A percentile compares a stretch with the other conserved stretches of the same genome.
Evolutionary conservation across 176 grass and related monocot genomes (phyloP).

Genomic region (Otatea glauca): DNA sequence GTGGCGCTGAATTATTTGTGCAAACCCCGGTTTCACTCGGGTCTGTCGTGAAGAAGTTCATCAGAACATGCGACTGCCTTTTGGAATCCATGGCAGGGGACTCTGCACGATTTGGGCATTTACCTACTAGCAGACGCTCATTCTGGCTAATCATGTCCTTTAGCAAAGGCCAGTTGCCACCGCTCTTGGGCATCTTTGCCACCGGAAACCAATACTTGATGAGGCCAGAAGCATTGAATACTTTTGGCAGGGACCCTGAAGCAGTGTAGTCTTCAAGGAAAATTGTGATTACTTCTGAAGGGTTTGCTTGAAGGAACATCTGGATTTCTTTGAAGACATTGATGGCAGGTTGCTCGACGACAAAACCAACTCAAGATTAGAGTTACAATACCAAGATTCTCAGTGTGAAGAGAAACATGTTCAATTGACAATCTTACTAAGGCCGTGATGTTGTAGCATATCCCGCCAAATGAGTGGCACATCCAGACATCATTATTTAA

Average conservation of each 20-base stretch:
- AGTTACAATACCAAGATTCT: conserved; percentile 20
- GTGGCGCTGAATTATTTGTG: conserved; percentile 68
- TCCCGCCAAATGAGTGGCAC: conserved; percentile 73
- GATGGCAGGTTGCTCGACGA: conserved; percentile 81
- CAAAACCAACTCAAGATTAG: conserved; percentile 37
- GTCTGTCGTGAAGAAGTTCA: conserved; percentile 78
- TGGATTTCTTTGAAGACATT: conserved; percentile 81
- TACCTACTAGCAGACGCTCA: conserved; percentile 69
- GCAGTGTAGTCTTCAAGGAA: conserved; percentile 88
- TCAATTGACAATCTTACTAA: conserved; percentile 58
- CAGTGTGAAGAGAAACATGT: not conserved
- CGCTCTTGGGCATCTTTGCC: conserved; percentile 78
- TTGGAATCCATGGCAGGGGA: conserved; percentile 75
- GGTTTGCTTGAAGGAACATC: conserved; percentile 75
- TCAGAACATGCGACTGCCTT: conserved; percentile 84
- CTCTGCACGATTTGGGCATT: conserved; percentile 70
- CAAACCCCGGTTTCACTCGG: conserved; percentile 54
- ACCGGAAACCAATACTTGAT: conserved; percentile 93
- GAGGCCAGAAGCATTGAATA: conserved; percentile 82
- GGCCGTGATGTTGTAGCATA: conserved; percentile 76
- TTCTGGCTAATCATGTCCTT: conserved; percentile 84
- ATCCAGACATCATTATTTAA: conserved; percentile 88
- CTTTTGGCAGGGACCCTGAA: conserved; percentile 67
- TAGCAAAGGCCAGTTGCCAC: conserved; percentile 84
- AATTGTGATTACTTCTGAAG: conserved; percentile 86